Evolutionary conservation across 2,329 filamentous ascomycete species (phyloP), one percentile per base, ranked within the genome.

Genomic region (Epichloe amarillans): DNA sequence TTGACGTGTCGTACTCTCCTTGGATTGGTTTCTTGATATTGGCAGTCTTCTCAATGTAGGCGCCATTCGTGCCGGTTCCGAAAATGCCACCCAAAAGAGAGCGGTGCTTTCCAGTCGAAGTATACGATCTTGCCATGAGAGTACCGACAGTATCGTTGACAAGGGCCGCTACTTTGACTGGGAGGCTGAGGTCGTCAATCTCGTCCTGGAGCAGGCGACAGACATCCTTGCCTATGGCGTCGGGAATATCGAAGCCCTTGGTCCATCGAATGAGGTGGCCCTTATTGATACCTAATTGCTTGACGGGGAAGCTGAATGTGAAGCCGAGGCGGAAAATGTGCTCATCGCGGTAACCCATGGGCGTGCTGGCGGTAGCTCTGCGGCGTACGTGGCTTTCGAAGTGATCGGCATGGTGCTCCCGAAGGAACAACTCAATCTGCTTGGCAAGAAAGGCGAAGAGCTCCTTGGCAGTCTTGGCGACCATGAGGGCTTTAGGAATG

Each of bases 91-190:
- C 93, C n/a, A 98, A 73, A 10, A 97, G 73, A 4, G 93, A 91
- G 45, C 84, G 82, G 1, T 84, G 84, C 74, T 91, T 89, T 54
- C 88, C 88, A 5, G 86, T 88, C 15, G 88, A 91, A 5, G 89
- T 91, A 69, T 98, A 98, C 0, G 91, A 95, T 59, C 93, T 85
- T 35, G 93, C 91, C 91, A 98, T 96, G 38, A 98, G 79, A 2
- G 93, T 98, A 48, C 93, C 93, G 6, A 97, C 93, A 0, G 93
- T 97, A 65, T 98, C 93, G 66, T 98, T 98, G 60, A 97, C 91
- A 53, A 98, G 76, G 14, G 93, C 93, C 11, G 90, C 87, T n/a
- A 98, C 93, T 62, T 84, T 87, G 53, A 98, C 90, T 0, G 93
- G 93, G 6, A 98, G 79, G 53, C 82, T 75, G 39, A 96, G 79